phyloP scores from a whole-genome alignment of 257 asterid genomes.

The Prunella vulgaris region DNA sequence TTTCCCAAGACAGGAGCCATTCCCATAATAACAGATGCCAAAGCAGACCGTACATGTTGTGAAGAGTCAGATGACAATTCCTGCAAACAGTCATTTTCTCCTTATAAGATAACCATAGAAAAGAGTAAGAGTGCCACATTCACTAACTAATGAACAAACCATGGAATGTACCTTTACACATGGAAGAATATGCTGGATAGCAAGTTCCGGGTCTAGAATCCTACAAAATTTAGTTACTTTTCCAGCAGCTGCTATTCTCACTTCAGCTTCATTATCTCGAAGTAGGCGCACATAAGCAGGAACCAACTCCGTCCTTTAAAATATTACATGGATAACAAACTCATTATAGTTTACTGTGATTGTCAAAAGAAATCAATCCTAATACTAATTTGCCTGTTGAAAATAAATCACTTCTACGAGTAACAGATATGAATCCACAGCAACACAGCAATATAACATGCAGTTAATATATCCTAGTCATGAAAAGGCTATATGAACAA shows the following conservation, averaged over 20 bases:
- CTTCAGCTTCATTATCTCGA: constrained; percentile 91
- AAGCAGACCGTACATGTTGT: constrained; percentile 88
- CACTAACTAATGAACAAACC: constrained; percentile 6
- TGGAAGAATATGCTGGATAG: constrained; percentile 87
- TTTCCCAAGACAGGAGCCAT: constrained; percentile 93
- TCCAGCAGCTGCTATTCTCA: constrained; percentile 88
- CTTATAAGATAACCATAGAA: constrained; percentile 12
- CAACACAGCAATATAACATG: neutral
- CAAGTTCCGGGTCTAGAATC: constrained; percentile 78
- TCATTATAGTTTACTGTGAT: neutral
- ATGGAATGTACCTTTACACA: constrained; percentile 67
- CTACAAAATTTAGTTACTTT: constrained; percentile 82
- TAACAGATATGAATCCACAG: neutral
- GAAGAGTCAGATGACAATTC: constrained; percentile 92
- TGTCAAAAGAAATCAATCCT: neutral
- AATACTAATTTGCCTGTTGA: neutral
- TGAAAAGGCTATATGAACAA: neutral
- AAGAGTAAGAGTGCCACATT: constrained; percentile 8
- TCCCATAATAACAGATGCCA: constrained; percentile 97
- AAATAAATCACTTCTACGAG: neutral
- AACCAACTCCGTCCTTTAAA: constrained; percentile 78
- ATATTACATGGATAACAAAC: constrained; percentile 19
- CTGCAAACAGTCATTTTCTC: constrained; percentile 34
- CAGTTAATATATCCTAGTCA: neutral
- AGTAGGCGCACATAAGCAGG: constrained; percentile 92